Conservation (phyloP, 1,284 basidiomycete genomes). For the Ganoderma leucocontextum region DNA sequence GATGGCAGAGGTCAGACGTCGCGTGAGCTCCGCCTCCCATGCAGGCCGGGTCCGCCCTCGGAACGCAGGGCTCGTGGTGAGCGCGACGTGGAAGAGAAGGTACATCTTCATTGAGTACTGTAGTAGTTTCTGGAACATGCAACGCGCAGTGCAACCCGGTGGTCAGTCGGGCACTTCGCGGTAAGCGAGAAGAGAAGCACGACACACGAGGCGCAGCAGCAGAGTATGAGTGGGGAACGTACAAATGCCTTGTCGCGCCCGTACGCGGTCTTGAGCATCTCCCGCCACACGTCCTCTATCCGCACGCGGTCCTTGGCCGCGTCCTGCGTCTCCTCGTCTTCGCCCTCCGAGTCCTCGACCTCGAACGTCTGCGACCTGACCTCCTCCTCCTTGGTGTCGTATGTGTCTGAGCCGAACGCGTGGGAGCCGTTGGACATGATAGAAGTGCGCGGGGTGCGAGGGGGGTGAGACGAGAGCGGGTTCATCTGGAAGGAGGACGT, state of each 20-base stretch:
- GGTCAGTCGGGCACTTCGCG: neutral
- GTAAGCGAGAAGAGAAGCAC: neutral
- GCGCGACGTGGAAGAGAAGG: constrained; percentile 69
- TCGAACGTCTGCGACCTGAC: constrained; percentile 42
- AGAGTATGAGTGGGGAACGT: constrained; percentile 43
- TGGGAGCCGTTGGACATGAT: constrained; percentile 44
- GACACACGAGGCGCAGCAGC: constrained; percentile 13
- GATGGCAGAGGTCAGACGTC: constrained; percentile 65
- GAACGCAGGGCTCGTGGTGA: constrained; percentile 55
- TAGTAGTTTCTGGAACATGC: constrained; percentile 72
- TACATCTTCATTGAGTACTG: constrained; percentile 82
- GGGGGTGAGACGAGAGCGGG: constrained; percentile 78
- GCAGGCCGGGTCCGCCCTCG: constrained; percentile 51
- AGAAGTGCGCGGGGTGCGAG: constrained; percentile 73
- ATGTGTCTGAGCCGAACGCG: constrained; percentile 47
- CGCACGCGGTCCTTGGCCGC: constrained; percentile 54
- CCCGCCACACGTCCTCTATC: constrained; percentile 77
- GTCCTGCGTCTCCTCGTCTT: constrained; percentile 46
- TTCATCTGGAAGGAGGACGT: constrained; percentile 77
- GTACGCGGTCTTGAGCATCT: constrained; percentile 75
- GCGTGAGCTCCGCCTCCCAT: constrained; percentile 65
- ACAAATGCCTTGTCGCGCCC: constrained; percentile 86
- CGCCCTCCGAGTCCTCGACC: constrained; percentile 42
- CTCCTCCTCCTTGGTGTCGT: constrained; percentile 50
- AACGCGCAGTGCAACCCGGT: neutral